Conservation (phyloP, 257 asterid species). For the Ilex asprella region DNA sequence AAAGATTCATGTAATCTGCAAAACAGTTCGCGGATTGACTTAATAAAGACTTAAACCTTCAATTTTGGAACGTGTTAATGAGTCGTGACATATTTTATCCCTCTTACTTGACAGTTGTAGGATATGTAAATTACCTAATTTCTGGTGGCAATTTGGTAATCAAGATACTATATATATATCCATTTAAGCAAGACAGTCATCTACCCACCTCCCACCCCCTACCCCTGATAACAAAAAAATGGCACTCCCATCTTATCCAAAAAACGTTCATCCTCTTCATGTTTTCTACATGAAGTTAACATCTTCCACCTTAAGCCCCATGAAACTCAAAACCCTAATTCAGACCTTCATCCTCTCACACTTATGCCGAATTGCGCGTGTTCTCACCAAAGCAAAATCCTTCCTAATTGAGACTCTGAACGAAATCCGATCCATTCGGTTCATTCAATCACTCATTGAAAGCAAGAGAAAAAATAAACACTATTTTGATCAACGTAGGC, state of each 20-base stretch:
- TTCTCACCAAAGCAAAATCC: constrained; percentile 43
- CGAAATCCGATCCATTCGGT: constrained; percentile 28
- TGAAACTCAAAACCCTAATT: constrained; percentile 42
- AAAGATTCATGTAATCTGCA: too few species aligned
- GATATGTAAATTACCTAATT: constrained; percentile 35
- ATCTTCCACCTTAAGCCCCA: constrained; percentile 29
- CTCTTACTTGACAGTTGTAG: too few species aligned
- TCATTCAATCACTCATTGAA: constrained; percentile 19
- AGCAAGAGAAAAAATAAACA: constrained; percentile 32
- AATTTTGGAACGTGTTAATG: too few species aligned
- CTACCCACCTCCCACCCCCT: constrained; percentile 8
- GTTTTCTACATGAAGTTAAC: constrained; percentile 37
- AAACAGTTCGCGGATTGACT: too few species aligned
- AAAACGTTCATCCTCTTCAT: constrained; percentile 31
- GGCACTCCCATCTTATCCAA: constrained; percentile 35
- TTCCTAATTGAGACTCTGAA: constrained; percentile 38
- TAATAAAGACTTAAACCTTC: too few species aligned
- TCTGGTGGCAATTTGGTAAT: constrained; percentile 41
- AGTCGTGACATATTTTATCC: too few species aligned
- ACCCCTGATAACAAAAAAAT: constrained; percentile 13
- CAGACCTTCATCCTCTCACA: constrained; percentile 58
- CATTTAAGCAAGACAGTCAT: constrained; percentile 22
- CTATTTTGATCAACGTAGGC: constrained; percentile 55
- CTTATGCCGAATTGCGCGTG: constrained; percentile 35
- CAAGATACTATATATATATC: constrained; percentile 46